Evolutionary conservation across 495 filamentous ascomycete genomes (phyloP).

Genomic region (Aspergillus asperescens): DNA sequence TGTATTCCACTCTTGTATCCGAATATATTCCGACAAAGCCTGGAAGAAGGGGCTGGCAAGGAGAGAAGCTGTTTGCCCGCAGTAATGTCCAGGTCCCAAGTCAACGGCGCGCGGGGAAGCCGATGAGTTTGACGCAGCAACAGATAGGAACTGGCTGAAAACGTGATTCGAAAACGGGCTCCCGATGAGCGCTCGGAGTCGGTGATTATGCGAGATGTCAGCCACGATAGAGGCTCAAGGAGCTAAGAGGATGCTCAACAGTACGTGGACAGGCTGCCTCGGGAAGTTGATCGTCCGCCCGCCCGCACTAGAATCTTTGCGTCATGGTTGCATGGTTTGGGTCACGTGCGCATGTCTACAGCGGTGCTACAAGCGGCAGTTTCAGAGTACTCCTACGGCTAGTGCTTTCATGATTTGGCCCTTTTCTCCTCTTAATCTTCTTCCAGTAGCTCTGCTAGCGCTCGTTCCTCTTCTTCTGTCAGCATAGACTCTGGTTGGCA

Average conservation of each 20-base stretch:
- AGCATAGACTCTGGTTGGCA: slow-evolving; percentile 51
- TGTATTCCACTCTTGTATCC: not conserved
- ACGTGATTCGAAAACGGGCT: not conserved
- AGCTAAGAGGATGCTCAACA: not conserved
- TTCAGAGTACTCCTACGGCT: not conserved
- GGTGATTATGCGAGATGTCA: not conserved
- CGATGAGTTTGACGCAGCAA: not conserved
- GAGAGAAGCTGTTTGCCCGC: slow-evolving; percentile 4
- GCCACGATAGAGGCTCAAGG: slow-evolving; percentile 8
- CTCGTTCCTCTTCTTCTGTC: slow-evolving; percentile 78
- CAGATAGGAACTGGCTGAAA: not conserved
- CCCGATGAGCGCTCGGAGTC: not conserved
- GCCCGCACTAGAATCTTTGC: slow-evolving; percentile 21
- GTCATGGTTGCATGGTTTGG: slow-evolving; percentile 33
- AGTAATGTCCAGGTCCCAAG: not conserved
- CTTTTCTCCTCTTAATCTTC: slow-evolving; percentile 44
- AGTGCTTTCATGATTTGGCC: slow-evolving; percentile 2
- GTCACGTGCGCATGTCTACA: slow-evolving; percentile 25
- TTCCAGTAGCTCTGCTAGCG: slow-evolving; percentile 83
- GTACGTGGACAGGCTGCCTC: slow-evolving; percentile 12
- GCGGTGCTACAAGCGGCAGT: too few species aligned
- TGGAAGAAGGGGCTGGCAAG: not conserved
- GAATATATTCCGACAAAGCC: not conserved
- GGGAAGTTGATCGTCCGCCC: slow-evolving; percentile 32
- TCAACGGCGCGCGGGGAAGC: slow-evolving; percentile 7